Evolutionary conservation across 371 early-diverging fungal species (phyloP), one percentile per base, ranked within the genome.

Genomic region (Mortierella sp.): DNA sequence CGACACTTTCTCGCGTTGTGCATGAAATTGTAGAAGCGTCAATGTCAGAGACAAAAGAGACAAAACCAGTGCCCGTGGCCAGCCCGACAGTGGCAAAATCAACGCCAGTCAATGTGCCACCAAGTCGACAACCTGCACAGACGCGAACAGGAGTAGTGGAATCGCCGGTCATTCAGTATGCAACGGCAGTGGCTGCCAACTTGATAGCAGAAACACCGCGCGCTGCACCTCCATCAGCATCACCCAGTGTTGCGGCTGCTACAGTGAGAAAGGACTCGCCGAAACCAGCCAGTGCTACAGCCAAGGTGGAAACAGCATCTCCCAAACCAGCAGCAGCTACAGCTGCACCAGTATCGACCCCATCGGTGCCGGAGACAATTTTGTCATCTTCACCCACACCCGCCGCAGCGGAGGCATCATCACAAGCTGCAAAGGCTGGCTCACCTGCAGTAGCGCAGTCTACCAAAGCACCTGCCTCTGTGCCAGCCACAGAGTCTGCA

Each of bases 121-220:
- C 82, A 65, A 84, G 73, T 74, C 82, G 82, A 80, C 79, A 80
- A 80, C 68, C 85, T 65, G 28, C 85, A 26, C 38, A 80, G 80
- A 78, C 88, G 54, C 80, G 78, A 63, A 14, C 80, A 54, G 70
- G 50, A 47, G 47, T 70, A 57, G 80, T 57, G 16, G 80, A 81
- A 47, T 74, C 80, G 2, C 84, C 79, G 0, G 80, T 78, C 28
- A 77, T 83, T 10, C 87, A 83, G 54, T 83, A 83, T 42, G 82
- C 82, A 5, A 79, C 87, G 8, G 87, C 87, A 0, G 83, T 77
- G 16, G 83, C 87, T 14, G 87, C 87, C 54, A 84, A 84, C 44
- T 48, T 84, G 24, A 77, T 81, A 19, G 28, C 81, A 54, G 81
- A 81, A 55, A 55, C 81, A 24, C 38, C 76, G 14, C 80, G 84